These are phyloP conservation scores for Tieghemiomyces parasiticus DNA, from an alignment of 192 early-diverging fungal genomes.

Conservation along the genomic window DNA sequence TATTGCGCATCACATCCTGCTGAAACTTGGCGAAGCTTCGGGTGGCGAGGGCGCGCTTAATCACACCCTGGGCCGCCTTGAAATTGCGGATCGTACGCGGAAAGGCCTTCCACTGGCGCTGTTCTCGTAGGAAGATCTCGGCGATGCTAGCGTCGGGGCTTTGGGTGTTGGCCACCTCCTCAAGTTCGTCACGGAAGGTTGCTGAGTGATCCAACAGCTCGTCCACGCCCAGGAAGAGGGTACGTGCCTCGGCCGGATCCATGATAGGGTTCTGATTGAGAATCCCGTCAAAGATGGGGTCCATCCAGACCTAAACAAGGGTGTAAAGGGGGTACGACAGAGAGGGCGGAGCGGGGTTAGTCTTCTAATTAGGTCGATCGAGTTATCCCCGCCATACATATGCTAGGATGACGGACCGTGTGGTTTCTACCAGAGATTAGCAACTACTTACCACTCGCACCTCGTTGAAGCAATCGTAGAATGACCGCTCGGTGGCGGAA, in stretches of 20 bases:
- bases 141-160: background rate
- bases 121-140: background rate
- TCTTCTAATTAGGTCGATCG: too few relatives aligned
- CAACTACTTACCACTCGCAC: background rate
- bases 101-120: conserved; percentile 1
- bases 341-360: too few relatives aligned
- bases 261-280: background rate
- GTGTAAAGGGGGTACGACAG: too few relatives aligned
- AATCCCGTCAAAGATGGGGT: conserved; percentile 3
- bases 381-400: too few relatives aligned
- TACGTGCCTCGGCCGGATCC: conserved; percentile 7
- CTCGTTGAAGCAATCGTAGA: conserved; percentile 1
- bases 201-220: conserved; percentile 6
- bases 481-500: conserved; percentile 3
- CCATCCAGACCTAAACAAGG: conserved; percentile 3
- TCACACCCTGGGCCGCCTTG: background rate
- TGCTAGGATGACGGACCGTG: too few relatives aligned
- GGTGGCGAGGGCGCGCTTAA: background rate
- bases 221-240: conserved; percentile 6
- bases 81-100: conserved; percentile 5
- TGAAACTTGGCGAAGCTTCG: conserved; percentile 8
- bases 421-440: too few relatives aligned
- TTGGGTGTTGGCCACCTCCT: background rate
- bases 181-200: background rate
- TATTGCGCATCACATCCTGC: background rate